Percentiles rank a stretch among this genome's conserved stretches.
These are phyloP conservation scores for Metschnikowia santaceciliae DNA, from an alignment of 805 yeast genomes.

Conservation along the genomic window DNA sequence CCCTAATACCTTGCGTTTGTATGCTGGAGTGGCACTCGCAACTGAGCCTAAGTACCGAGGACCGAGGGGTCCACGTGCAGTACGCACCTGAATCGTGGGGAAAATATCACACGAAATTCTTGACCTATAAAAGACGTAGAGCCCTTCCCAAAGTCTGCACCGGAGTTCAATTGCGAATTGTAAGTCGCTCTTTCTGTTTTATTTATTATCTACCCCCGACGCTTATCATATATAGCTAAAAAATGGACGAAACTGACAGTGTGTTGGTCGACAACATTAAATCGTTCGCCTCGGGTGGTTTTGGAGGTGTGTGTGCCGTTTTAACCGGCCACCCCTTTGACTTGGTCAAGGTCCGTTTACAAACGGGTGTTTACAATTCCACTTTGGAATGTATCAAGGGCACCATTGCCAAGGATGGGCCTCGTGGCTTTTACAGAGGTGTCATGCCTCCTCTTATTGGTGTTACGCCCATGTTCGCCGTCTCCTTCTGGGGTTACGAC, in stretches of 20 bases:
- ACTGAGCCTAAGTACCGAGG: conserved; percentile 1
- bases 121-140: background rate
- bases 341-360: conserved; percentile 85
- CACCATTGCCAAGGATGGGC: conserved; percentile 72
- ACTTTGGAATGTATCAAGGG: conserved; percentile 64
- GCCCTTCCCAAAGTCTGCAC: background rate
- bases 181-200: background rate
- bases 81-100: conserved; percentile 3
- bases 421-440: conserved; percentile 83
- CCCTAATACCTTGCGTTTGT: background rate
- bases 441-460: conserved; percentile 94
- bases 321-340: conserved; percentile 96
- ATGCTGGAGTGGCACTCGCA: background rate
- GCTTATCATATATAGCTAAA: background rate
- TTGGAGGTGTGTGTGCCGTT: conserved; percentile 96
- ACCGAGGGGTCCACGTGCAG: conserved; percentile 1
- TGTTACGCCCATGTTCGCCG: conserved; percentile 98
- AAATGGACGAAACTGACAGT: conserved; percentile 44
- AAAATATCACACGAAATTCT: conserved; percentile 3
- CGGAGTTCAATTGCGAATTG: background rate
- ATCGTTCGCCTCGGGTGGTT: conserved; percentile 89
- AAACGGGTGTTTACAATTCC: conserved; percentile 68
- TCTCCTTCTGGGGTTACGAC: conserved; percentile 97
- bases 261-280: conserved; percentile 71
- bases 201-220: background rate